These are phyloP conservation scores for Inga leiocalycina DNA, from an alignment of 306 rosid species.

Conservation along the genomic window DNA sequence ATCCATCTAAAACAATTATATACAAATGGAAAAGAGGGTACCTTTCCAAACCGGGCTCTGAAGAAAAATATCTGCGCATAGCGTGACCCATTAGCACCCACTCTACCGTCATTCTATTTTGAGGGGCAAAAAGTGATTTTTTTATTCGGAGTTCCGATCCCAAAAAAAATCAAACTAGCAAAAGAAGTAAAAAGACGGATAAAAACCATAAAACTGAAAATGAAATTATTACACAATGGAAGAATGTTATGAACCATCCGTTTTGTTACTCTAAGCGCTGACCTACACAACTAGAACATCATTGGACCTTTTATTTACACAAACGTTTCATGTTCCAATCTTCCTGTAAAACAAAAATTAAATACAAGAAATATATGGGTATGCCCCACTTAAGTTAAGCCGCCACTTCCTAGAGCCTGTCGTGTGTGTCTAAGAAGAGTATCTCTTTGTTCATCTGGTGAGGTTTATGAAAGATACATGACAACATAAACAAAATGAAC, in stretches of 20 bases:
- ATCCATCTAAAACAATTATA: slow-evolving; percentile 11
- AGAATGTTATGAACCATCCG: slow-evolving; percentile 1
- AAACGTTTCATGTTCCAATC: background rate
- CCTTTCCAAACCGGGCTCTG: slow-evolving; percentile 31
- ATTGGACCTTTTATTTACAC: slow-evolving; percentile 27
- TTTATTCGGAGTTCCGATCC: background rate
- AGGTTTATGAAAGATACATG: slow-evolving; percentile 27
- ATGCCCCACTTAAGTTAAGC: slow-evolving; percentile 25
- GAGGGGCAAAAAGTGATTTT: background rate
- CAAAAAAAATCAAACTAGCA: background rate
- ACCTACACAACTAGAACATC: slow-evolving; percentile 30
- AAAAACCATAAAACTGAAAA: background rate
- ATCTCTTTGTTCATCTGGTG: slow-evolving; percentile 3
- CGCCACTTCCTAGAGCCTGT: slow-evolving; percentile 16
- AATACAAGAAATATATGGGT: slow-evolving; percentile 35
- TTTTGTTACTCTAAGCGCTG: background rate
- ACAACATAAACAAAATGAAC: slow-evolving; percentile 10
- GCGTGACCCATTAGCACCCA: slow-evolving; percentile 31
- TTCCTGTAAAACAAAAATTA: slow-evolving; percentile 17
- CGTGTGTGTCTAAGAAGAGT: slow-evolving; percentile 28
- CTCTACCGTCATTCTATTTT: background rate
- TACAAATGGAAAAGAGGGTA: background rate
- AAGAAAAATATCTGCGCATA: slow-evolving; percentile 12
- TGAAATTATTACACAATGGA: background rate
- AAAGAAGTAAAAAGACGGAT: background rate